Conservation (phyloP, 2,329 filamentous ascomycete genomes). For the Colletotrichum theobromicola region DNA sequence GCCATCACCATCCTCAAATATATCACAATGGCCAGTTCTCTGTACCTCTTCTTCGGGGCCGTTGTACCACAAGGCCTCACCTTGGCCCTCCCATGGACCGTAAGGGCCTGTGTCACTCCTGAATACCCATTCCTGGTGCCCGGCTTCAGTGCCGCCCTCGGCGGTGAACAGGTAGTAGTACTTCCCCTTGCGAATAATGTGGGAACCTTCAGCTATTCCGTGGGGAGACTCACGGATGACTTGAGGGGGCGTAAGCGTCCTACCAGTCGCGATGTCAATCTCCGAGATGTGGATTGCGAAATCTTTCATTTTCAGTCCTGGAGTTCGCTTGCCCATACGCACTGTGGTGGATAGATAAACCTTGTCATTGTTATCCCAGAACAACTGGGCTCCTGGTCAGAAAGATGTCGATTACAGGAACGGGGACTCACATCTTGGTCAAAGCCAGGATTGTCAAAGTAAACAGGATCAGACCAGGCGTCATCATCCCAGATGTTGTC, state of each 20-base stretch:
- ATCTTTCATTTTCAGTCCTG: conserved; percentile 48
- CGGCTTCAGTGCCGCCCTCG: conserved; percentile 48
- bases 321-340: conserved; percentile 38
- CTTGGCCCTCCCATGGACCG: conserved; percentile 55
- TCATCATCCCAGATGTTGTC: conserved; percentile 55
- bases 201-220: conserved; percentile 48
- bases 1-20: conserved; percentile 49
- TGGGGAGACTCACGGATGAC: conserved; percentile 41
- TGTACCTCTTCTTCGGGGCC: conserved; percentile 52
- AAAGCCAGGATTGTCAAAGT: conserved; percentile 59
- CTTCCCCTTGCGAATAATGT: conserved; percentile 37
- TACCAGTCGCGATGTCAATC: conserved; percentile 46
- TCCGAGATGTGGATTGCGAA: conserved; percentile 54
- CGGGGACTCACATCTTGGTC: conserved; percentile 52
- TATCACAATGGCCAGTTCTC: conserved; percentile 53
- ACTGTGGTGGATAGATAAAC: conserved; percentile 53
- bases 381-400: conserved; percentile 29
- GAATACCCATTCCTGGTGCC: conserved; percentile 58
- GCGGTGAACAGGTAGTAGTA: conserved; percentile 47
- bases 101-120: conserved; percentile 46
- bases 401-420: background rate
- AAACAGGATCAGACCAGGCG: conserved; percentile 58
- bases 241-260: conserved; percentile 39
- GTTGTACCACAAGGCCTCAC: conserved; percentile 51
- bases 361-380: conserved; percentile 55